Conservation (phyloP, 805 yeast species). For the Ogataea henricii region DNA sequence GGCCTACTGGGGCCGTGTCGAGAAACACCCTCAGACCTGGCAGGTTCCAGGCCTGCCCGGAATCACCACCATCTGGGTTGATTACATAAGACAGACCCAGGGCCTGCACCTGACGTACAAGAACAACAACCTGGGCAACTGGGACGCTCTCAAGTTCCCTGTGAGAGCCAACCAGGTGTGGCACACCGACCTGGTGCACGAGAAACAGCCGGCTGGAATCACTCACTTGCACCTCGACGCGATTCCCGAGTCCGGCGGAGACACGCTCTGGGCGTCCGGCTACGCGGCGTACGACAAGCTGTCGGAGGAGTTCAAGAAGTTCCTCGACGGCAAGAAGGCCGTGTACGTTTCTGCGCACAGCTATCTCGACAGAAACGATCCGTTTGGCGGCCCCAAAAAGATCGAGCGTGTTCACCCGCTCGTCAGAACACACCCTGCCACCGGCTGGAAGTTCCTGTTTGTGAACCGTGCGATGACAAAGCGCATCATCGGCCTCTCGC, state of each 20-base stretch:
- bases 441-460: slow-evolving; percentile 59
- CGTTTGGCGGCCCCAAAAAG: slow-evolving; percentile 45
- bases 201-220: slow-evolving; percentile 51
- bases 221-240: slow-evolving; percentile 52
- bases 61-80: slow-evolving; percentile 43
- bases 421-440: slow-evolving; percentile 64
- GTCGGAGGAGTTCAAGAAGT: slow-evolving; percentile 49
- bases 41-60: slow-evolving; percentile 39
- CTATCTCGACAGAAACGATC: slow-evolving; percentile 41
- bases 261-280: slow-evolving; percentile 54
- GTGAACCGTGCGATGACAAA: slow-evolving; percentile 52
- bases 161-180: slow-evolving; percentile 36
- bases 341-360: slow-evolving; percentile 41
- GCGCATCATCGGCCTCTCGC: slow-evolving; percentile 52
- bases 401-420: slow-evolving; percentile 59
- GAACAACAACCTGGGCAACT: slow-evolving; percentile 20
- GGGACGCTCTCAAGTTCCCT: slow-evolving; percentile 17
- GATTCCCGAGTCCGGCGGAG: slow-evolving; percentile 52
- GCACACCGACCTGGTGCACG: slow-evolving; percentile 57
- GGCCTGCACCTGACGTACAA: slow-evolving; percentile 19
- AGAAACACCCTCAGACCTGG: slow-evolving; percentile 39
- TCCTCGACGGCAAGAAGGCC: slow-evolving; percentile 53
- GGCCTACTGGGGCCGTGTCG: slow-evolving; percentile 45
- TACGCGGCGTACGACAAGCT: slow-evolving; percentile 57
- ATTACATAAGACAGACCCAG: slow-evolving; percentile 32